Percentiles rank a stretch among this genome's conserved stretches.
Conservation (phyloP, 768 basidiomycete species). For the Arthromyces matolae region DNA sequence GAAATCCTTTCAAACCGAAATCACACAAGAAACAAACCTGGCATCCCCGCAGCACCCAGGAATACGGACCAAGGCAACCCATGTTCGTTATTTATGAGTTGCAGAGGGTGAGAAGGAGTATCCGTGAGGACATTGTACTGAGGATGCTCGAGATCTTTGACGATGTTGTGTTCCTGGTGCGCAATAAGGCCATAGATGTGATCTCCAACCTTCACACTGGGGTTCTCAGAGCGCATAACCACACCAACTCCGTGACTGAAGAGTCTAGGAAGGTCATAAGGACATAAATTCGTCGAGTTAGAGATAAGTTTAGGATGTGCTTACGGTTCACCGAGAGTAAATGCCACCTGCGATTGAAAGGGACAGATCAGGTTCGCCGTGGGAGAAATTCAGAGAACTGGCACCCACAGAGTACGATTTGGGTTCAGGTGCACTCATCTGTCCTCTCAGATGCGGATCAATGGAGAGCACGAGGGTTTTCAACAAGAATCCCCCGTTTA, state of each 20-base stretch:
- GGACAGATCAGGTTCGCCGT: no score
- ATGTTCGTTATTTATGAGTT: constrained; percentile 38
- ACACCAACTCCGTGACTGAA: constrained; percentile 36
- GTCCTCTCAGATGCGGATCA: constrained; percentile 38
- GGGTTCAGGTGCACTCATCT: constrained; percentile 32
- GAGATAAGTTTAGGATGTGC: constrained; percentile 14
- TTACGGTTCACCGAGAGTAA: constrained; percentile 33
- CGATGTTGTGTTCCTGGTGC: constrained; percentile 39
- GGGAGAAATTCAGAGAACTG: no score
- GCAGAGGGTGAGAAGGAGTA: no score
- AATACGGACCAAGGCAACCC: constrained; percentile 46
- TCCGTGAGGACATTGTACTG: no score
- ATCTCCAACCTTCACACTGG: constrained; percentile 31
- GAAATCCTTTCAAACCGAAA: no score
- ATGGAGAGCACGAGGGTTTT: constrained; percentile 45
- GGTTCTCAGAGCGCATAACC: constrained; percentile 38
- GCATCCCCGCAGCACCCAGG: constrained; percentile 53
- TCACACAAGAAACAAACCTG: constrained; percentile 43
- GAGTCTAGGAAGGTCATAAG: no score
- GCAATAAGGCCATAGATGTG: constrained; percentile 34
- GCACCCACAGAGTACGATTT: constrained; percentile 25
- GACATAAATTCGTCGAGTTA: neutral
- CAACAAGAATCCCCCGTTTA: constrained; percentile 44
- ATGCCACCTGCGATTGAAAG: constrained; percentile 26
- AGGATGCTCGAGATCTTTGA: constrained; percentile 17